phyloP scores from a whole-genome alignment of 495 filamentous ascomycete genomes.

The Sordaria brevicollis region DNA sequence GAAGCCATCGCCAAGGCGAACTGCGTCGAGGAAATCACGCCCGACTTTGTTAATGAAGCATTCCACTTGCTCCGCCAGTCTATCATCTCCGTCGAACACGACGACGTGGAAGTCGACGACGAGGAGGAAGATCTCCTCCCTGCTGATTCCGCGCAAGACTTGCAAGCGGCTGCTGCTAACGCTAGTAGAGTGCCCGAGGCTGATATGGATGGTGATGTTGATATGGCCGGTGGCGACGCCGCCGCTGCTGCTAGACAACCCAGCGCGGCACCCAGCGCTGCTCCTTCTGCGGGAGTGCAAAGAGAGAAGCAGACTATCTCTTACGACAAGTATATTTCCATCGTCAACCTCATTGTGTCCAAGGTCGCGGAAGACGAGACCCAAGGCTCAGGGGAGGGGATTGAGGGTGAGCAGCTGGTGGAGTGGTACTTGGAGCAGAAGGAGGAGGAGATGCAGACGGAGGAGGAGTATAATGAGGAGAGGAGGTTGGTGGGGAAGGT shows the following conservation, averaged over 20 bases:
- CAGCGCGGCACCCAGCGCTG: slow-evolving; percentile 16
- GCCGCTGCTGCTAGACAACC: slow-evolving; percentile 24
- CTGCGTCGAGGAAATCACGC: slow-evolving; percentile 83
- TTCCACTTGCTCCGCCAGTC: slow-evolving; percentile 81
- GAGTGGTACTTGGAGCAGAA: slow-evolving; percentile 93
- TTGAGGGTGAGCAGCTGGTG: slow-evolving; percentile 77
- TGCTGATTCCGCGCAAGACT: slow-evolving; percentile 27
- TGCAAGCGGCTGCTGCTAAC: slow-evolving; percentile 32
- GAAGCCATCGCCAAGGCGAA: slow-evolving; percentile 97
- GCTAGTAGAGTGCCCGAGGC: slow-evolving; percentile 8
- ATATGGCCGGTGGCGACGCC: slow-evolving; percentile 51
- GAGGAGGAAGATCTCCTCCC: slow-evolving; percentile 48
- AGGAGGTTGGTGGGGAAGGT: slow-evolving; percentile 73
- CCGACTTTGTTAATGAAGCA: slow-evolving; percentile 80
- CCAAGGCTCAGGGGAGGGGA: slow-evolving; percentile 67
- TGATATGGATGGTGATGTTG: slow-evolving; percentile 47
- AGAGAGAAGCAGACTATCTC: slow-evolving; percentile 78
- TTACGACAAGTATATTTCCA: slow-evolving; percentile 88
- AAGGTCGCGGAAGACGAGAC: slow-evolving; percentile 65
- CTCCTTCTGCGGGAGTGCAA: slow-evolving; percentile 19
- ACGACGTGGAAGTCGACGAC: slow-evolving; percentile 94
- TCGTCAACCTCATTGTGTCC: slow-evolving; percentile 73
- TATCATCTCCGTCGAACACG: slow-evolving; percentile 96
- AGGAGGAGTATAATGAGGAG: slow-evolving; percentile 74
- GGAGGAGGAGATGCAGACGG: slow-evolving; percentile 67